These are phyloP conservation scores for Trifolium fragiferum DNA, from an alignment of 306 rosid species.

Conservation along the genomic window DNA sequence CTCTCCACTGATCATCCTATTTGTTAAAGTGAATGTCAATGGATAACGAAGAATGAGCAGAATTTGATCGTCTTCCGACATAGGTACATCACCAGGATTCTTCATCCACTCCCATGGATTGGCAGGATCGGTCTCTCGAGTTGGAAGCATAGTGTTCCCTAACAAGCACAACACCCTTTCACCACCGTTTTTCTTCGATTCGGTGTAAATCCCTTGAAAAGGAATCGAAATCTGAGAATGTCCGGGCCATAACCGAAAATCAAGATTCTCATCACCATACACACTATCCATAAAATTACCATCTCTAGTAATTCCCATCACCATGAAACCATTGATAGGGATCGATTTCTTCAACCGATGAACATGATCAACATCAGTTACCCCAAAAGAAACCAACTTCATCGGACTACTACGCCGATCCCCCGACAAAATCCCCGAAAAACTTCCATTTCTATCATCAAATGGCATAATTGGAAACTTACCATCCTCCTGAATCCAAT, in stretches of 20 bases:
- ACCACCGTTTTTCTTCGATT: conserved; percentile 77
- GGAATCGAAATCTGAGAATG: conserved; percentile 64
- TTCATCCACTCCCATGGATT: conserved; percentile 85
- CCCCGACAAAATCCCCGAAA: conserved; percentile 27
- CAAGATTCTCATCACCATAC: conserved; percentile 50
- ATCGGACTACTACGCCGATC: conserved; percentile 32
- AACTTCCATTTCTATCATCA: conserved; percentile 40
- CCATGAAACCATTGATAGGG: conserved; percentile 62
- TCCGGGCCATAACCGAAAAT: conserved; percentile 66
- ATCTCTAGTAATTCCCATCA: conserved; percentile 63
- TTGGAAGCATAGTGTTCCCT: conserved; percentile 78
- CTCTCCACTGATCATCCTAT: conserved; percentile 69
- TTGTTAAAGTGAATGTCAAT: conserved; percentile 62
- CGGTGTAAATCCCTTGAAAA: conserved; percentile 87
- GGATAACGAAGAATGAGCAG: conserved; percentile 78
- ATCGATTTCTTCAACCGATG: conserved; percentile 64
- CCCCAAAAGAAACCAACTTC: conserved; percentile 76
- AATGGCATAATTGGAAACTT: conserved; percentile 80
- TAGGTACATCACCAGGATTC: conserved; percentile 54
- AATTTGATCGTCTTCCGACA: conserved; percentile 81
- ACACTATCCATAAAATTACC: conserved; percentile 47
- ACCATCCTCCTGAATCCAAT: conserved; percentile 74
- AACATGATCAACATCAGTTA: conserved; percentile 66
- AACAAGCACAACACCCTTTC: conserved; percentile 87
- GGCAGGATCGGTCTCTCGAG: conserved; percentile 62